Base-by-base conservation (phyloP, 2,329 filamentous ascomycete species). In the Fusarium kyushuense region DNA sequence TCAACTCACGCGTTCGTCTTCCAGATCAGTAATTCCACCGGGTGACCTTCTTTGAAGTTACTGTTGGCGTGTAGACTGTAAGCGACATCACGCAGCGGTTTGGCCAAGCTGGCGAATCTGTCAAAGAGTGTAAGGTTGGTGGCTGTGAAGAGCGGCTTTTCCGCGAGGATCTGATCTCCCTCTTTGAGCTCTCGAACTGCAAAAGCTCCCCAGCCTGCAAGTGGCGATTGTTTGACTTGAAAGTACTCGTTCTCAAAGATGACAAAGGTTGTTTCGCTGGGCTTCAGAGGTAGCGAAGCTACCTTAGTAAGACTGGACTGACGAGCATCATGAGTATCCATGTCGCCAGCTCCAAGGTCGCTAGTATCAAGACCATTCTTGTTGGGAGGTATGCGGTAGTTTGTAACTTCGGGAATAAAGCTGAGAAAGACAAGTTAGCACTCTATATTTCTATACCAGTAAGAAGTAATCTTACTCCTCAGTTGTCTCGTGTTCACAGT, bases 141-240 rank as follows among this genome's bases (percentile, higher is more conserved):
- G 8, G 79, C 74, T 4, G 73, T 72, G 17, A 87, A 71, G 0
- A 86, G 72, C 0, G 84, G 80, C 13, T 63, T 66, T 72, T 88
- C 86, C 0, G 79, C 67, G 0, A 86, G 78, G 11, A 87, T 79
- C 1, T 76, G 67, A 35, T 83, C 78, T 35, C 78, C 78, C 1
- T 66, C 49, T 19, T 65, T 64, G 13, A 87, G 76, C 9, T 79
- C 74, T 7, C 69, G 72, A 1, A 70, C 65, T 1, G 85, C 84
- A 46, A 87, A 86, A 0, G 78, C 80, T 1, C 85, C 85, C 43
- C 80, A 78, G 2, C 85, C 84, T 1, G 80, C 79, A 2, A 83
- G 74, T 0, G 62, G 47, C 0, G 84, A 86, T 12, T 70, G 70
- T 4, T 74, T 77, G 8, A 87, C 70, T 13, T 77, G 67, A 38